A percentile compares a stretch with the other conserved stretches of the same genome.
Evolutionary conservation across 495 filamentous ascomycete species (phyloP).

Genomic region (Cetradonia linearis): DNA sequence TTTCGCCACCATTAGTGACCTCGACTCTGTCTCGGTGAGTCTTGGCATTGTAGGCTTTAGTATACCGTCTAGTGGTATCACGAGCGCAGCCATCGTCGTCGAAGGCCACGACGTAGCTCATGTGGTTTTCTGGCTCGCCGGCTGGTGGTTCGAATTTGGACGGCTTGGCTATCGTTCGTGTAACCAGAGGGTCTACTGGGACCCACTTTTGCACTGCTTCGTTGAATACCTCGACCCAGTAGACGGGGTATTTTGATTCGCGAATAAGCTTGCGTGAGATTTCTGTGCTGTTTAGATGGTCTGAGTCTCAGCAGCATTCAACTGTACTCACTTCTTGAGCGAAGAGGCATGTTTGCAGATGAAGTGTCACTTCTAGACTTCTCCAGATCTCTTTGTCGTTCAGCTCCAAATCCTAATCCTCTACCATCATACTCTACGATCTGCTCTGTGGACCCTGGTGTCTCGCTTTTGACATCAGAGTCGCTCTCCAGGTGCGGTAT

Average conservation of each 20-base stretch:
- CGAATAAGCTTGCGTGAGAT: slow-evolving; percentile 28
- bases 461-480: slow-evolving; percentile 1
- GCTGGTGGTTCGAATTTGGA: slow-evolving; percentile 71
- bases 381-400: not conserved
- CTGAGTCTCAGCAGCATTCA: not conserved
- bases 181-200: slow-evolving; percentile 76
- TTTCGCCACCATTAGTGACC: slow-evolving; percentile 48
- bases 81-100: slow-evolving; percentile 61
- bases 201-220: slow-evolving; percentile 81
- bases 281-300: slow-evolving; percentile 5
- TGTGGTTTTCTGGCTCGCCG: slow-evolving; percentile 56
- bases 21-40: slow-evolving; percentile 71
- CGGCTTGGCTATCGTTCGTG: slow-evolving; percentile 61
- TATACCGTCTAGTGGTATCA: slow-evolving; percentile 76
- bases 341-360: not conserved
- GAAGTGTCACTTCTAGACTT: not conserved
- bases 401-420: not conserved
- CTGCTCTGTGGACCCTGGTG: not conserved
- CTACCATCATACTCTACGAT: not conserved
- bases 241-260: slow-evolving; percentile 69
- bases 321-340: slow-evolving; percentile 27
- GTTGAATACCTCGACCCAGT: slow-evolving; percentile 90
- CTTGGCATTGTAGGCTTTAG: slow-evolving; percentile 78
- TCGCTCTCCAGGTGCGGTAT: slow-evolving; percentile 20
- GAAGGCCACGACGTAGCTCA: slow-evolving; percentile 81